Evolutionary conservation across 129 eudicot genomes (phyloP), one percentile per base, ranked within the genome.

Genomic region (Helianthus tuberosus): DNA sequence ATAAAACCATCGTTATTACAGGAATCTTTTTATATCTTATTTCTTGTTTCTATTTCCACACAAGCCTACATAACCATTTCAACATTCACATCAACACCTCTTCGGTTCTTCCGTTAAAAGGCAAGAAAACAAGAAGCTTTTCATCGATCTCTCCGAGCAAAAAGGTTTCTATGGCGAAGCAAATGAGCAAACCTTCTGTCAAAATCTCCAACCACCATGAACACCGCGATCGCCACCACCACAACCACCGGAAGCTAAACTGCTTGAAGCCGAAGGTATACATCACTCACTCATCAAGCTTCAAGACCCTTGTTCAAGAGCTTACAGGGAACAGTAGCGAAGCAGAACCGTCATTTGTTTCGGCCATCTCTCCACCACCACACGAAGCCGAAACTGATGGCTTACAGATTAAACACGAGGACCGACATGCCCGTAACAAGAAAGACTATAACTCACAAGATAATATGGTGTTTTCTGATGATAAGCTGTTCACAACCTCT

Each of bases 271-370:
- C 96, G 36, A 81, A 71, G 62, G 96, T 89, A 17, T 89, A 81
- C 83, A 89, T 89, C 80, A 79, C 89, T 59, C 78, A 81, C 75
- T 77, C 89, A 16, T 86, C 91, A 61, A 76, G 61, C 71, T 89
- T 86, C 87, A 86, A 84, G 65, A 71, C 60, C 25, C 91, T 89
- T 48, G 91, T 89, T 70, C 96, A 89, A 79, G 69, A 89, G 52
- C 85, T 84, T 36, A 89, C 96, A 3, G 91, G 91, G 16, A 84
- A 86, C 74, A 43, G 36, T 14, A 72, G 66, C 20, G 44, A 74
- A 74, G 11, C 44, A 15, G 14, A 61, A 43, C 48, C 72, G 51
- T 50, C 74, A 11, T 23, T n/a, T 2, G n/a, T 1, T 15, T 16
- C 80, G 50, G 14, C 68, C 74, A 48, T 55, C 51, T 17, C 62